Evolutionary conservation across 129 eudicot species (phyloP).

Genomic region (Flaveria trinervia): DNA sequence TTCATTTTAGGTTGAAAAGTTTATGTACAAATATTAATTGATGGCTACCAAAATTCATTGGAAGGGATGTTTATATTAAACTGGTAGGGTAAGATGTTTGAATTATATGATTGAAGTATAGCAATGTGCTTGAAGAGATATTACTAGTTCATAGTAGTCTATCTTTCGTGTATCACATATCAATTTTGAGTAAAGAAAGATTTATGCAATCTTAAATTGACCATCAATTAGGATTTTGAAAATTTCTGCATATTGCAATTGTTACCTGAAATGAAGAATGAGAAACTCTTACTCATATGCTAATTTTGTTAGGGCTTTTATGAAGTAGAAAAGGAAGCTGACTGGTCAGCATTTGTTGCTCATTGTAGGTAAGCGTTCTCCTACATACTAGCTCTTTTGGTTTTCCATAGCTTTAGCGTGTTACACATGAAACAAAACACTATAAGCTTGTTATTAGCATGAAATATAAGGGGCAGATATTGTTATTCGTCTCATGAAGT

Average conservation of each 20-base stretch:
- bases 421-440: neutral
- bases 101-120: no score
- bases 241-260: no score
- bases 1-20: neutral
- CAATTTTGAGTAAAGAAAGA: no score
- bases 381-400: neutral
- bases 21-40: neutral
- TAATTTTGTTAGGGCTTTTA: slow-evolving; percentile 56
- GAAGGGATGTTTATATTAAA: no score
- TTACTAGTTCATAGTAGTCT: no score
- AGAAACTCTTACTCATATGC: slow-evolving; percentile 15
- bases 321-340: slow-evolving; percentile 72
- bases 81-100: neutral
- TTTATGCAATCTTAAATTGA: no score
- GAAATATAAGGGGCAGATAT: neutral
- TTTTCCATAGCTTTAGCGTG: slow-evolving; percentile 5
- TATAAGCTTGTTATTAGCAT: neutral
- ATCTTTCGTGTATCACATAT: no score
- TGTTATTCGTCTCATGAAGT: neutral
- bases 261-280: no score
- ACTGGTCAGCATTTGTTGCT: slow-evolving; percentile 74
- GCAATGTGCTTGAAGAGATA: no score
- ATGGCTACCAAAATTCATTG: neutral
- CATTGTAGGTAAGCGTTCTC: slow-evolving; percentile 64
- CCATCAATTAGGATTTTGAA: no score